Percentiles rank a stretch among this genome's conserved stretches.
phyloP scores from a whole-genome alignment of 2,329 filamentous ascomycete species.

The Corniculantispora saksenae region DNA sequence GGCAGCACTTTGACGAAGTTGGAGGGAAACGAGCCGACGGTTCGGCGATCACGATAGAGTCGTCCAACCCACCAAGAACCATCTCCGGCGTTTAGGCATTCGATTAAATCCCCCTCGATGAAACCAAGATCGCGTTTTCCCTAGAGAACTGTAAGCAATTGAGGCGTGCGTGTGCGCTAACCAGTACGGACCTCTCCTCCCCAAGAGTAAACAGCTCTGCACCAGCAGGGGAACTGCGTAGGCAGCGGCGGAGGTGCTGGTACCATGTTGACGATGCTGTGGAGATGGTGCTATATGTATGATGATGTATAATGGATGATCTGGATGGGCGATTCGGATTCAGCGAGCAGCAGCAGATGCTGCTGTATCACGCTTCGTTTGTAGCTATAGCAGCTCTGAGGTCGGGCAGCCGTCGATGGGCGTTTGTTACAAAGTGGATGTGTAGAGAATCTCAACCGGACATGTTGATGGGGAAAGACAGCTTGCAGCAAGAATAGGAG shows the following conservation, averaged over 20 bases:
- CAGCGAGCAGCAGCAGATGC: conserved; percentile 3
- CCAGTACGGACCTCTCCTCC: conserved; percentile 69
- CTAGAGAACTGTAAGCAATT: conserved; percentile 38
- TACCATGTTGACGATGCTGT: conserved; percentile 44
- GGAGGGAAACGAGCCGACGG: conserved; percentile 90
- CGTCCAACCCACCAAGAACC: conserved; percentile 98
- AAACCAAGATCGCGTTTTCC: conserved; percentile 94
- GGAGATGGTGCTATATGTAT: background rate
- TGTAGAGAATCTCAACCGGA: conserved; percentile 11
- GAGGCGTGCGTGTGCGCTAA: too few species aligned
- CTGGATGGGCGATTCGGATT: background rate
- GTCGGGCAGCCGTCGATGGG: conserved; percentile 4
- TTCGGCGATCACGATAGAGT: conserved; percentile 83
- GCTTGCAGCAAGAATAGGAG: background rate
- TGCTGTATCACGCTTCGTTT: conserved; percentile 6
- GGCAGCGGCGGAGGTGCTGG: conserved; percentile 64
- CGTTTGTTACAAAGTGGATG: conserved; percentile 1
- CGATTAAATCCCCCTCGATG: conserved; percentile 95
- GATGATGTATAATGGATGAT: too few species aligned
- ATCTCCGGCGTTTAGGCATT: conserved; percentile 96
- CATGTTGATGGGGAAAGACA: conserved; percentile 15
- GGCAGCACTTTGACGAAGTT: conserved; percentile 95
- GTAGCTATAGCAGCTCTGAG: background rate
- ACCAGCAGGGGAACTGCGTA: conserved; percentile 85
- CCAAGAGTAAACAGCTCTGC: conserved; percentile 88